Evolutionary conservation across 1,284 basidiomycete genomes (phyloP).

Genomic region (Leccinum solheimii): DNA sequence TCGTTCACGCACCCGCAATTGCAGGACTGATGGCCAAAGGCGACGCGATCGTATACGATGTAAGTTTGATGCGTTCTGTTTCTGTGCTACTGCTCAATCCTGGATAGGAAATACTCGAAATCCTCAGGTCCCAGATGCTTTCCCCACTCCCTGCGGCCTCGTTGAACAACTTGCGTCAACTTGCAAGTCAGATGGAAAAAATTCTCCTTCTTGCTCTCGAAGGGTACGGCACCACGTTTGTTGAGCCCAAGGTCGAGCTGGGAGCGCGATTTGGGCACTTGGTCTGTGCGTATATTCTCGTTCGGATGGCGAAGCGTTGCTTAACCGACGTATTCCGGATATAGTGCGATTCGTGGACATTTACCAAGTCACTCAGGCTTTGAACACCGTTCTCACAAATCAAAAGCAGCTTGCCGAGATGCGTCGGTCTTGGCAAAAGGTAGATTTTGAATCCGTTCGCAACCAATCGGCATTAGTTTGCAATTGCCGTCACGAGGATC

Average conservation of each 20-base stretch:
- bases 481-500: slow-evolving; percentile 86
- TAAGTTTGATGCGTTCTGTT: slow-evolving; percentile 39
- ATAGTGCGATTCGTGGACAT: slow-evolving; percentile 86
- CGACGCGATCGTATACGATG: slow-evolving; percentile 86
- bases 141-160: slow-evolving; percentile 70
- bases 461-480: slow-evolving; percentile 89
- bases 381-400: slow-evolving; percentile 82
- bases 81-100: slow-evolving; percentile 18
- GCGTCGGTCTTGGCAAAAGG: slow-evolving; percentile 81
- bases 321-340: slow-evolving; percentile 14
- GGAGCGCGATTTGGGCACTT: slow-evolving; percentile 87
- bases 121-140: slow-evolving; percentile 79
- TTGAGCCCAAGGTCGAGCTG: slow-evolving; percentile 85
- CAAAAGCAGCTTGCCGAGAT: slow-evolving; percentile 82
- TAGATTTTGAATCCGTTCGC: slow-evolving; percentile 86
- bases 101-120: slow-evolving; percentile 79
- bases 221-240: slow-evolving; percentile 83
- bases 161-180: slow-evolving; percentile 69
- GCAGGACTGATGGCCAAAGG: slow-evolving; percentile 86
- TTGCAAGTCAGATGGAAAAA: slow-evolving; percentile 91
- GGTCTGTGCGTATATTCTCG: slow-evolving; percentile 60
- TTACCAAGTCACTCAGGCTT: slow-evolving; percentile 84
- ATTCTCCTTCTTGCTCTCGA: slow-evolving; percentile 78
- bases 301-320: slow-evolving; percentile 4
- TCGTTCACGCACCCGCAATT: slow-evolving; percentile 83